Conservation (phyloP, 2,329 filamentous ascomycete genomes). For the Scorias spongiosa region DNA sequence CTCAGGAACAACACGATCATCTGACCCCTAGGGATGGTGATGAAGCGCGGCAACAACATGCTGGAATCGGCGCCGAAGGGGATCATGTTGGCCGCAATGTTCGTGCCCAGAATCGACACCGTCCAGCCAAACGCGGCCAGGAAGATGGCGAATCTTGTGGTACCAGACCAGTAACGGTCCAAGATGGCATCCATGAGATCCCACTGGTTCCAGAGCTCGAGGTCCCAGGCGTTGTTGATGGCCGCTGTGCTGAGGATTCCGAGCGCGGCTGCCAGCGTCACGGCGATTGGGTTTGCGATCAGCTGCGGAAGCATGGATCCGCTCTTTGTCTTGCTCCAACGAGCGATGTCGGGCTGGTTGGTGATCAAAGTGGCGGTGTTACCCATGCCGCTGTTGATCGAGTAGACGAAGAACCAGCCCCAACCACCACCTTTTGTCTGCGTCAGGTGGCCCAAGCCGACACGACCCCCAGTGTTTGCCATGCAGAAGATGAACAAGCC, state of each 20-base stretch:
- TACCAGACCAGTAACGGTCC: constrained; percentile 17
- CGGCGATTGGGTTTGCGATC: constrained; percentile 26
- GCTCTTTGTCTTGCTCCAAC: constrained; percentile 24
- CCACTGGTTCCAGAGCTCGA: constrained; percentile 20
- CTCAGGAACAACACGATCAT: constrained; percentile 19
- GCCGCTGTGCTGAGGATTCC: constrained; percentile 31
- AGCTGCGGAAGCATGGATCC: constrained; percentile 30
- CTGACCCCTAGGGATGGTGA: constrained; percentile 28
- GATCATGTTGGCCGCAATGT: constrained; percentile 23
- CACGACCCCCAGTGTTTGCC: constrained; percentile 22
- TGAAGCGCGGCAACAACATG: constrained; percentile 32
- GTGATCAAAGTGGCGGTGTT: constrained; percentile 37
- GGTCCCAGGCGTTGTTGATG: constrained; percentile 28
- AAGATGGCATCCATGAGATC: constrained; percentile 21
- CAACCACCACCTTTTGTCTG: background rate
- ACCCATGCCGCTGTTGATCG: constrained; percentile 28
- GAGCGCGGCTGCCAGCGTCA: constrained; percentile 27
- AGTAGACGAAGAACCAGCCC: constrained; percentile 24
- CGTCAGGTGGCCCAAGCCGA: constrained; percentile 11
- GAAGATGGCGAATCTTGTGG: constrained; percentile 26
- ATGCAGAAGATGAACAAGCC: constrained; percentile 28
- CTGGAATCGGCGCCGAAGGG: constrained; percentile 21
- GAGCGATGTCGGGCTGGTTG: constrained; percentile 32
- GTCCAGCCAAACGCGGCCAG: constrained; percentile 23
- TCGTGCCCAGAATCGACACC: constrained; percentile 24